phyloP scores from a whole-genome alignment of 257 asterid species.

The Nicotiana benthamiana region DNA sequence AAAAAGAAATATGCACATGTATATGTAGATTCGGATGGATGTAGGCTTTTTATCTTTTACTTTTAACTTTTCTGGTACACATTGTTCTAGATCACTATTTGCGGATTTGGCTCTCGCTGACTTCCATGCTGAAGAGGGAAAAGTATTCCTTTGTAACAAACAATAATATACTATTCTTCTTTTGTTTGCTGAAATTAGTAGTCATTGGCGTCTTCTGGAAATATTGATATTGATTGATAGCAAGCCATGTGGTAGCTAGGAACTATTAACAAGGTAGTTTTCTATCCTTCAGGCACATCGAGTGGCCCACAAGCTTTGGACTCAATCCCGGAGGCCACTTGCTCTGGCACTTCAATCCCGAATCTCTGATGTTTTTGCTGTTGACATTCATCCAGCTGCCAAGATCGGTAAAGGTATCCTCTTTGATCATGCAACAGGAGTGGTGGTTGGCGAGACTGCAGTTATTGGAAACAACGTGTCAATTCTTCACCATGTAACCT shows the following conservation, averaged over 20 bases:
- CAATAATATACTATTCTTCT: not conserved
- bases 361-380: slow-evolving; percentile 37
- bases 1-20: no score
- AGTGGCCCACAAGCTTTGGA: slow-evolving; percentile 39
- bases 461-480: slow-evolving; percentile 70
- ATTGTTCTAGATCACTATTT: no score
- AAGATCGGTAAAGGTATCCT: slow-evolving; percentile 34
- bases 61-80: no score
- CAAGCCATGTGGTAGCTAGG: not conserved
- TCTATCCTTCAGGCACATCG: slow-evolving; percentile 23
- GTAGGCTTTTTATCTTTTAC: no score
- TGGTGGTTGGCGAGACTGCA: slow-evolving; percentile 82
- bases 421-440: slow-evolving; percentile 64
- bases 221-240: not conserved
- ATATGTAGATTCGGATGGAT: no score
- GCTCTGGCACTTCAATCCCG: slow-evolving; percentile 38
- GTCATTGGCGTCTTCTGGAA: not conserved
- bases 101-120: not conserved
- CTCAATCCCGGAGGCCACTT: slow-evolving; percentile 26
- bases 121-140: not conserved
- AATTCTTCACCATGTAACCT: slow-evolving; percentile 64
- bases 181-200: not conserved
- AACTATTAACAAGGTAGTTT: not conserved
- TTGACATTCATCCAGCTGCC: slow-evolving; percentile 45
- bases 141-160: not conserved